A percentile compares a stretch with the other conserved stretches of the same genome.
Evolutionary conservation across 2,329 filamentous ascomycete species (phyloP).

Genomic region (Trichoderma breve): DNA sequence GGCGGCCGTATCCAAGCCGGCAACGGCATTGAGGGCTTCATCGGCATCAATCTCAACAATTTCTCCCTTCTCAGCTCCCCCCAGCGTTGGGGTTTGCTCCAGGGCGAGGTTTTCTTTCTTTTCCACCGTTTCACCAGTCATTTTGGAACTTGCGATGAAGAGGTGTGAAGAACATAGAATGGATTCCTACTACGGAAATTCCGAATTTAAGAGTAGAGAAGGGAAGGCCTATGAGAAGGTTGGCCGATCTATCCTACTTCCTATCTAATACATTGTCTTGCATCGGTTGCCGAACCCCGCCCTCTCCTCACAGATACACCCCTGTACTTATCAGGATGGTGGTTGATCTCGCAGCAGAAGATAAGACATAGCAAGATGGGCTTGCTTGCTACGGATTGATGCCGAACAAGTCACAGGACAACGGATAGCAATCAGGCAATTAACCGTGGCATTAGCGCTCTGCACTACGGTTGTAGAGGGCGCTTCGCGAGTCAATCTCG

Average conservation of each 20-base stretch:
- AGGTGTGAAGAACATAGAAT: no score
- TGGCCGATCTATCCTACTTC: not conserved
- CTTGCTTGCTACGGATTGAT: not conserved
- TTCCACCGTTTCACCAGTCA: not conserved
- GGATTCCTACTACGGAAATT: not conserved
- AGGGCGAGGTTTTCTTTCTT: not conserved
- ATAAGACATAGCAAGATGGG: slow-evolving; percentile 2
- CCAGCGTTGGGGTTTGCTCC: not conserved
- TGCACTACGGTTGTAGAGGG: not conserved
- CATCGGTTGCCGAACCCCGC: slow-evolving; percentile 3
- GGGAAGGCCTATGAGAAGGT: not conserved
- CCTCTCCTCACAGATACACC: slow-evolving; percentile 6
- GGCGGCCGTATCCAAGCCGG: not conserved
- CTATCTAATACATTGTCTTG: not conserved
- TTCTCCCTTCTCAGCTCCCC: not conserved
- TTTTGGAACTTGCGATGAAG: not conserved
- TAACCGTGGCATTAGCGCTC: not conserved
- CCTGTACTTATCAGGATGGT: not conserved
- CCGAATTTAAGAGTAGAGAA: not conserved
- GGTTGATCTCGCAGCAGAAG: not conserved
- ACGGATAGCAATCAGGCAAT: not conserved
- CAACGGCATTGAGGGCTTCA: slow-evolving; percentile 19
- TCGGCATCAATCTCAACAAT: slow-evolving; percentile 14
- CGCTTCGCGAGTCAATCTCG: not conserved
- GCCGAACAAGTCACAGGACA: not conserved